Conservation (phyloP, 2,329 filamentous ascomycete species). For the Penicillium sp. region DNA sequence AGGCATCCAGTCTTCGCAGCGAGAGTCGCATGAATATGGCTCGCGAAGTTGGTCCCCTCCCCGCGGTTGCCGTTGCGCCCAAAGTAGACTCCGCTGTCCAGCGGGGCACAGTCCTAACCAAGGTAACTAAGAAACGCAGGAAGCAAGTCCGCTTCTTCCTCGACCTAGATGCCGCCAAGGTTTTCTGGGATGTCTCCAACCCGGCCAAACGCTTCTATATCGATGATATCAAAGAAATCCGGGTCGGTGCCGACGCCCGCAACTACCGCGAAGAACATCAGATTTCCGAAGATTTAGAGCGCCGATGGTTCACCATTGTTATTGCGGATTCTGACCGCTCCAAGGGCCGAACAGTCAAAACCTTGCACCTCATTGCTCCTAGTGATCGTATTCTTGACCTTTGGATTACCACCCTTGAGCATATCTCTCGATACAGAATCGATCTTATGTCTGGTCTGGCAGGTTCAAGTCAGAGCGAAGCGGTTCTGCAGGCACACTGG, state of each 20-base stretch:
- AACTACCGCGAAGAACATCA: conserved; percentile 86
- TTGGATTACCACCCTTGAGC: conserved; percentile 82
- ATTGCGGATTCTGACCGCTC: conserved; percentile 76
- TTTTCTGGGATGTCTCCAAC: conserved; percentile 79
- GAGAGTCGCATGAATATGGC: conserved; percentile 36
- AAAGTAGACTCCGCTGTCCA: conserved; percentile 74
- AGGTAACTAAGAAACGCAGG: conserved; percentile 80
- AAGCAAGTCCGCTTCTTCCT: conserved; percentile 73
- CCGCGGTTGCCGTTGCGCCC: conserved; percentile 50
- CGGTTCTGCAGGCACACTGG: conserved; percentile 82
- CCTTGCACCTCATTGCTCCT: conserved; percentile 81
- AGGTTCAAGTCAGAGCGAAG: conserved; percentile 70
- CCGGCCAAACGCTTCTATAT: conserved; percentile 86
- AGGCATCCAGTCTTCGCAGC: conserved; percentile 40
- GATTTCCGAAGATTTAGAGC: conserved; percentile 64
- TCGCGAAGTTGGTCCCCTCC: conserved; percentile 30
- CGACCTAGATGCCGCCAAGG: conserved; percentile 78
- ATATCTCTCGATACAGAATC: conserved; percentile 80
- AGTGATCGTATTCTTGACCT: conserved; percentile 68
- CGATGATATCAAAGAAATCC: conserved; percentile 90
- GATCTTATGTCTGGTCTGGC: conserved; percentile 87
- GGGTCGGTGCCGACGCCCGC: conserved; percentile 75
- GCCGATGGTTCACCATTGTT: conserved; percentile 84
- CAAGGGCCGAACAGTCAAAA: conserved; percentile 68
- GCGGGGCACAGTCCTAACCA: conserved; percentile 73